Percentiles rank a stretch among this genome's conserved stretches.
Evolutionary conservation across 805 yeast genomes (phyloP).

Genomic region (Wickerhamiella cacticola): DNA sequence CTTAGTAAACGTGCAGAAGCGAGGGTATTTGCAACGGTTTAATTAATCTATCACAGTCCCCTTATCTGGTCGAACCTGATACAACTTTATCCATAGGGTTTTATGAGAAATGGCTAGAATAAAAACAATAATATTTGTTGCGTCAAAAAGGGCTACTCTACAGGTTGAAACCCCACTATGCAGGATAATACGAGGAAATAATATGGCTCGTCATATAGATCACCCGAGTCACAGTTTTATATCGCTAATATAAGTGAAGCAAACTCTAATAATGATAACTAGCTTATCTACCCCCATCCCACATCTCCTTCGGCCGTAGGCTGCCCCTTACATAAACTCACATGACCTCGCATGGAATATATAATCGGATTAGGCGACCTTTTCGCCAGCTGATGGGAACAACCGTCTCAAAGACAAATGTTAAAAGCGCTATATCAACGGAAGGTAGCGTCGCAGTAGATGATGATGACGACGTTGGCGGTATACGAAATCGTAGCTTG

Average conservation of each 20-base stretch:
- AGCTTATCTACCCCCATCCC: not conserved
- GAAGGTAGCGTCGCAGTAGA: constrained; percentile 20
- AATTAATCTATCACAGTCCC: not conserved
- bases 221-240: not conserved
- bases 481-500: constrained; percentile 19
- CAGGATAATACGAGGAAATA: too few species aligned
- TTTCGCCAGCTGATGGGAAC: constrained; percentile 15
- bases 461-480: constrained; percentile 24
- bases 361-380: constrained; percentile 1
- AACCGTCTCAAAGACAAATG: constrained; percentile 16
- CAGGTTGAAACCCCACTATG: too few species aligned
- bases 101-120: too few species aligned
- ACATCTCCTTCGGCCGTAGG: too few species aligned
- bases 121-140: too few species aligned
- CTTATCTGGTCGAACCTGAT: not conserved
- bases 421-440: constrained; percentile 15
- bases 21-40: not conserved
- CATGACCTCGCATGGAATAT: constrained; percentile 9
- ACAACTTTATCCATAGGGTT: not conserved
- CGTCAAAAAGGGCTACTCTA: too few species aligned
- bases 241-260: not conserved
- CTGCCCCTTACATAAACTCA: constrained; percentile 6
- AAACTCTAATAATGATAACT: not conserved
- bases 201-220: too few species aligned
- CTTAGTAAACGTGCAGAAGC: not conserved